phyloP scores from a whole-genome alignment of 345 rosid species.

The Raphanus sativus region DNA sequence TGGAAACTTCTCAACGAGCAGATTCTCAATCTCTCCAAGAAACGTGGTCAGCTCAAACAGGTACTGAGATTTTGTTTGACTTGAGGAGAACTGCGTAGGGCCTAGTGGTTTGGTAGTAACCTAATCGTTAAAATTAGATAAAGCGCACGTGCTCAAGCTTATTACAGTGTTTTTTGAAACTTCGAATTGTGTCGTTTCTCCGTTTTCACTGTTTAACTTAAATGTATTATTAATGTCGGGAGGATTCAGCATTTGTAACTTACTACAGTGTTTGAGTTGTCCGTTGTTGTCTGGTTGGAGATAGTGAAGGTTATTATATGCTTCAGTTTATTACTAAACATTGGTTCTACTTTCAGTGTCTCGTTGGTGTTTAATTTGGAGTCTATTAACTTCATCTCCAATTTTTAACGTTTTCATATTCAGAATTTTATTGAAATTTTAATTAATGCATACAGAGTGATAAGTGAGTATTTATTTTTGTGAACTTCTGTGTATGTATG shows the following conservation, averaged over 20 bases:
- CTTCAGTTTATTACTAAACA: conserved; percentile 1
- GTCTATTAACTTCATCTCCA: not conserved
- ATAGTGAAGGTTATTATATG: conserved; percentile 13
- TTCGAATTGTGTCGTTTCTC: not conserved
- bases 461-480: not conserved
- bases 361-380: conserved; percentile 2
- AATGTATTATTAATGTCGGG: not conserved
- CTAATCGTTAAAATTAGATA: not conserved
- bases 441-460: not conserved
- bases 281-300: conserved; percentile 2
- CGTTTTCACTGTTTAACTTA: not conserved
- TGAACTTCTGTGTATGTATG: not conserved
- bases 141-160: not conserved
- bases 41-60: conserved; percentile 98
- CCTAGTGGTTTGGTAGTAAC: conserved; percentile 12
- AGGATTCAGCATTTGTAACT: not conserved
- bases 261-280: not conserved
- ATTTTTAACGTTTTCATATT: not conserved
- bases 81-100: conserved; percentile 5
- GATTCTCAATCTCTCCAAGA: conserved; percentile 77
- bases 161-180: conserved; percentile 1
- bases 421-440: not conserved
- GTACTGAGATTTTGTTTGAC: conserved; percentile 37
- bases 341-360: not conserved
- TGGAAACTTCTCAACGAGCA: conserved; percentile 73